These are phyloP conservation scores for Salix purpurea DNA, from an alignment of 345 rosid genomes.

Conservation along the genomic window DNA sequence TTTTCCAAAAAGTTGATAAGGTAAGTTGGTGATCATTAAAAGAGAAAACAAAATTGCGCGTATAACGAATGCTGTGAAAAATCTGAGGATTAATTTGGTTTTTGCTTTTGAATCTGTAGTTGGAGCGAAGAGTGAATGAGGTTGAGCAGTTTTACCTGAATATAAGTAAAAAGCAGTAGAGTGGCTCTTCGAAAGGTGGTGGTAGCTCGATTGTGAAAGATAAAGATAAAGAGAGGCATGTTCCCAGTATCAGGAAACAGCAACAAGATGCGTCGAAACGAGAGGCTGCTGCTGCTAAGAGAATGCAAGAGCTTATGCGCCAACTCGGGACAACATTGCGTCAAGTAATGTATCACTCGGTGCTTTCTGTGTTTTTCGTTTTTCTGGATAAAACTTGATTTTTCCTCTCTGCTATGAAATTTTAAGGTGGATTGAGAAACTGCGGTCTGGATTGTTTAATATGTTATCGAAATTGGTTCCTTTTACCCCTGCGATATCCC, in stretches of 20 bases:
- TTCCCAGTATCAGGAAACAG: slow-evolving; percentile 62
- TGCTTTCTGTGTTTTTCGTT: neutral
- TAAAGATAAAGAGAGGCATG: slow-evolving; percentile 52
- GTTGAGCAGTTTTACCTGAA: slow-evolving; percentile 62
- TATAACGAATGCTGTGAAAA: neutral
- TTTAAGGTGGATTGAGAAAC: slow-evolving; percentile 1
- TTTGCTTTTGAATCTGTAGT: slow-evolving; percentile 27
- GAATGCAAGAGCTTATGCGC: slow-evolving; percentile 97
- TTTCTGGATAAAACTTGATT: neutral
- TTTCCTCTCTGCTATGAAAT: neutral
- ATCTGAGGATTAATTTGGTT: neutral
- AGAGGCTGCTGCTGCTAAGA: slow-evolving; percentile 83
- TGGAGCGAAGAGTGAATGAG: slow-evolving; percentile 71
- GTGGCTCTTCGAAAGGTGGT: slow-evolving; percentile 38
- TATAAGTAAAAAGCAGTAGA: slow-evolving; percentile 40
- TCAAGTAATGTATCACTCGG: slow-evolving; percentile 36
- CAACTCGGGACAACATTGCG: slow-evolving; percentile 76
- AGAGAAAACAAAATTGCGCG: neutral
- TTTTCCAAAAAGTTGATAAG: slow-evolving; percentile 21
- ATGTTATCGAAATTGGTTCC: neutral
- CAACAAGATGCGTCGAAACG: slow-evolving; percentile 68
- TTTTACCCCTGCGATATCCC: neutral
- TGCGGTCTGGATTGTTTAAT: neutral
- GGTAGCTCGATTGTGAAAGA: slow-evolving; percentile 54
- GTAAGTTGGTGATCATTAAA: neutral